These are phyloP conservation scores for Termitomyces sp. DNA, from an alignment of 1,284 basidiomycete species.

Conservation along the genomic window DNA sequence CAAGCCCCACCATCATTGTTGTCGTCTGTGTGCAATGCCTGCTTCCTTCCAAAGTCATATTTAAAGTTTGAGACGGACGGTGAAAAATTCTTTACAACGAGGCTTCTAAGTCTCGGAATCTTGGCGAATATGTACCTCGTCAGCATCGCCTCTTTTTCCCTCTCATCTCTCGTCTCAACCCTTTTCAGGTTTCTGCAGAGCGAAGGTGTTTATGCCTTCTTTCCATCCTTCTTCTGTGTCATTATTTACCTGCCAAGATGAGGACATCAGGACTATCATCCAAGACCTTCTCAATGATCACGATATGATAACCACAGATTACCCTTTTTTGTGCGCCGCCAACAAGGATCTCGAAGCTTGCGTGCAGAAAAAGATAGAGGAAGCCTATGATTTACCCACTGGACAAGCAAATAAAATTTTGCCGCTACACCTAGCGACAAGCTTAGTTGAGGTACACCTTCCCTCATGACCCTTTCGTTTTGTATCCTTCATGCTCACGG, in stretches of 20 bases:
- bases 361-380: conserved; percentile 4
- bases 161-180: no score
- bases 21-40: no score
- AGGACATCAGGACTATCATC: background rate
- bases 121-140: no score
- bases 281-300: conserved; percentile 6
- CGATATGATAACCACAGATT: background rate
- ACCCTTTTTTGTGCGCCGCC: background rate
- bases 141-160: no score
- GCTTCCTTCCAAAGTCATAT: no score
- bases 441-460: conserved; percentile 6
- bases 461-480: background rate
- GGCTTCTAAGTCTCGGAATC: no score
- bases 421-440: conserved; percentile 2
- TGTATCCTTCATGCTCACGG: background rate
- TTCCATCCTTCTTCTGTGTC: background rate
- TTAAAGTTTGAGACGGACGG: no score
- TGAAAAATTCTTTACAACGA: no score
- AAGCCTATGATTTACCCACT: background rate
- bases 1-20: no score
- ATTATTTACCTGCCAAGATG: background rate
- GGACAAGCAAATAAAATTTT: background rate
- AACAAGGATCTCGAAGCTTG: conserved; percentile 7
- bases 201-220: background rate
- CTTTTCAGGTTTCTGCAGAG: no score